phyloP scores from a whole-genome alignment of 257 asterid genomes.

The Nicotiana undulata region DNA sequence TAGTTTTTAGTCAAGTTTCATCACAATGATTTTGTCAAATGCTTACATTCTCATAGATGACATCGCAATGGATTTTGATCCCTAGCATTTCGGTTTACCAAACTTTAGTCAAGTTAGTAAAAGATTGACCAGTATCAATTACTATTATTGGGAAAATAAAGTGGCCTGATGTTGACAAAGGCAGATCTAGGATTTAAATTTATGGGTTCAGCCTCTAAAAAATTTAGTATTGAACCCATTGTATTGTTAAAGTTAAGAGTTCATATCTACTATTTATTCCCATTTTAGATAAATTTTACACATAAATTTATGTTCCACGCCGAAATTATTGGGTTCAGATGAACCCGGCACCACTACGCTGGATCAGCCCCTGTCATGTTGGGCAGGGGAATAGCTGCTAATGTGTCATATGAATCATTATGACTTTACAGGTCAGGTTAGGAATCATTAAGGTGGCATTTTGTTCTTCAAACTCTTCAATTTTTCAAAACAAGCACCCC shows the following conservation, averaged over 20 bases:
- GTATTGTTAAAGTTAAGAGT: too few relatives aligned
- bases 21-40: background rate
- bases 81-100: background rate
- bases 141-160: background rate
- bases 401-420: background rate
- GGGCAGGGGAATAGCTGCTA: background rate
- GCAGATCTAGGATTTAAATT: too few relatives aligned
- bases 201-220: too few relatives aligned
- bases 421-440: background rate
- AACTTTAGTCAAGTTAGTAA: background rate
- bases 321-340: too few relatives aligned
- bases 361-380: too few relatives aligned
- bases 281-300: too few relatives aligned
- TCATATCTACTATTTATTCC: too few relatives aligned
- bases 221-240: too few relatives aligned
- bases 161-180: too few relatives aligned
- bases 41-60: background rate
- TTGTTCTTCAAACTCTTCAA: background rate
- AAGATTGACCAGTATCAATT: background rate
- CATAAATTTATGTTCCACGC: too few relatives aligned
- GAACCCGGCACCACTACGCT: too few relatives aligned
- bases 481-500: background rate
- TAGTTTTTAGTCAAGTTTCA: too few relatives aligned
- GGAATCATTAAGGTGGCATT: background rate
- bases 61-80: background rate